Evolutionary conservation across 371 early-diverging fungal species (phyloP).

Genomic region (Umbelopsis sp.): DNA sequence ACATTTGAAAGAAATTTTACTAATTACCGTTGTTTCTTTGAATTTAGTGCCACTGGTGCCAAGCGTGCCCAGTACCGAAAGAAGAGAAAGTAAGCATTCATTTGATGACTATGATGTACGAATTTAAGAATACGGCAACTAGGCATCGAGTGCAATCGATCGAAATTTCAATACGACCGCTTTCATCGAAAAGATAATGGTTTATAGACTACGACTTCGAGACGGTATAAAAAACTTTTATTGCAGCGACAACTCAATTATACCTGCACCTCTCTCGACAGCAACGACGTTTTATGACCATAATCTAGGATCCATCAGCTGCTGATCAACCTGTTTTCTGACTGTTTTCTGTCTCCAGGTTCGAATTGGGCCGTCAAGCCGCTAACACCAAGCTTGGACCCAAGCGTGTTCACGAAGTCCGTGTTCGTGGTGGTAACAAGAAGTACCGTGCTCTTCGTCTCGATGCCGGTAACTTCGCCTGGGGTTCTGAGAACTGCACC

Average conservation of each 20-base stretch:
- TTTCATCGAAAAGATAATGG: neutral
- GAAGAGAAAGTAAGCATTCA: conserved; percentile 74
- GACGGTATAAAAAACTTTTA: too few relatives aligned
- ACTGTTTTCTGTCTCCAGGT: conserved; percentile 59
- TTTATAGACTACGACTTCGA: too few relatives aligned
- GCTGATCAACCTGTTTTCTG: neutral
- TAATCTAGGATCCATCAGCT: neutral
- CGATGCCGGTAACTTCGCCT: conserved; percentile 94
- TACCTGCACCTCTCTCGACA: too few relatives aligned
- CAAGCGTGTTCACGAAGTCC: conserved; percentile 92
- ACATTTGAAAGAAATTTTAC: neutral
- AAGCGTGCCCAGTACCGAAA: conserved; percentile 96
- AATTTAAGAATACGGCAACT: neutral
- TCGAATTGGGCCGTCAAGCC: conserved; percentile 97
- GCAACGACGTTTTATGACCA: too few relatives aligned
- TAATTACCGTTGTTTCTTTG: neutral
- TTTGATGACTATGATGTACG: neutral
- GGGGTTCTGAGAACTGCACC: conserved; percentile 90
- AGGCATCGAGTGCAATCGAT: neutral
- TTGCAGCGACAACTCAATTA: neutral
- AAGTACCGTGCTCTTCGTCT: conserved; percentile 97
- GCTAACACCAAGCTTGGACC: conserved; percentile 97
- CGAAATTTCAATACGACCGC: neutral
- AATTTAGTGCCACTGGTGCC: conserved; percentile 86
- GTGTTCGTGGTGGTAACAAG: conserved; percentile 96